phyloP scores from a whole-genome alignment of 495 filamentous ascomycete genomes.

The Neohortaea acidophila region DNA sequence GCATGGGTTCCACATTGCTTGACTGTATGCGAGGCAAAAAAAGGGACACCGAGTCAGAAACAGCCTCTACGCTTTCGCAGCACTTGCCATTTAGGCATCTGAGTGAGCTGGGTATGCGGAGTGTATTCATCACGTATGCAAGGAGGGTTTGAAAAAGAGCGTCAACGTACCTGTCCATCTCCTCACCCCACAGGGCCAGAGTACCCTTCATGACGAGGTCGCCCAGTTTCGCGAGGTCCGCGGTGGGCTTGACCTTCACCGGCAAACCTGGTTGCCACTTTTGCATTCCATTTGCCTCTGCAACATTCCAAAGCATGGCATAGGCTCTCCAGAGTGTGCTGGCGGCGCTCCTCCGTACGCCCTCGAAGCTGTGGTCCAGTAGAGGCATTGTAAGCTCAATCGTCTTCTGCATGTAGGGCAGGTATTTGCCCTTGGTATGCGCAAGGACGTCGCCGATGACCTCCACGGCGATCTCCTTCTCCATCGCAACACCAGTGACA shows the following conservation, averaged over 20 bases:
- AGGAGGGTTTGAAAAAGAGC: slow-evolving; percentile 27
- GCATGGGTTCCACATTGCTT: too few species aligned
- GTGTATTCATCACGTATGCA: slow-evolving; percentile 58
- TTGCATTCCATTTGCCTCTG: slow-evolving; percentile 57
- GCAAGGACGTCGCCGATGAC: slow-evolving; percentile 85
- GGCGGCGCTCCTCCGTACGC: slow-evolving; percentile 78
- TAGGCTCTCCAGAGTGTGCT: slow-evolving; percentile 87
- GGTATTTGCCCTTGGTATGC: slow-evolving; percentile 56
- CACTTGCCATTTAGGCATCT: slow-evolving; percentile 75
- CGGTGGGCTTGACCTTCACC: slow-evolving; percentile 56
- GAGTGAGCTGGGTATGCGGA: slow-evolving; percentile 99
- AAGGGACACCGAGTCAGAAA: slow-evolving; percentile 31
- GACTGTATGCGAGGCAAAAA: too few species aligned
- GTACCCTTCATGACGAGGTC: slow-evolving; percentile 75
- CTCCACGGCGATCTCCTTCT: slow-evolving; percentile 95
- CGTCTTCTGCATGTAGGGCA: slow-evolving; percentile 85
- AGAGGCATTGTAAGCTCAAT: slow-evolving; percentile 66
- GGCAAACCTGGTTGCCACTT: slow-evolving; percentile 88
- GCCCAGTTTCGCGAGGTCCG: slow-evolving; percentile 71
- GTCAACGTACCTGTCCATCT: slow-evolving; percentile 65
- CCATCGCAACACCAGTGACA: slow-evolving; percentile 73
- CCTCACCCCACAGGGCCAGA: slow-evolving; percentile 69
- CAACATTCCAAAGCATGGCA: slow-evolving; percentile 75
- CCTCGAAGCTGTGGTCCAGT: slow-evolving; percentile 79
- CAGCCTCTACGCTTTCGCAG: slow-evolving; percentile 68